phyloP scores from a whole-genome alignment of 441 rosid species.

The Erysimum cheiri region DNA sequence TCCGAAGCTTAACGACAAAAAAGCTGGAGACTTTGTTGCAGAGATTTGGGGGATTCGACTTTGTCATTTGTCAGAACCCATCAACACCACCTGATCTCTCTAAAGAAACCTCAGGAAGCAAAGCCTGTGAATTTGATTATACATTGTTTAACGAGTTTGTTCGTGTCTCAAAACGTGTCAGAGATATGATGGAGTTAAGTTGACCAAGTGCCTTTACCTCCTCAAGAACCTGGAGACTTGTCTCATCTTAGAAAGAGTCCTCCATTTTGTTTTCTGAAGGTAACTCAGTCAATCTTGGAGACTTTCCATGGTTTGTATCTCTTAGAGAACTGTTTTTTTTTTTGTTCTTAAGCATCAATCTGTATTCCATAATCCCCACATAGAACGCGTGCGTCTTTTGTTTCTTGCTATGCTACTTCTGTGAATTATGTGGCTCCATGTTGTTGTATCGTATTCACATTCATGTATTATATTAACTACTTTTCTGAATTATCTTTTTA shows the following conservation, averaged over 20 bases:
- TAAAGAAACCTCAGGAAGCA: constrained; percentile 38
- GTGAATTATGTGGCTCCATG: constrained; percentile 4
- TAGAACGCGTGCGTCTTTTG: neutral
- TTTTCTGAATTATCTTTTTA: neutral
- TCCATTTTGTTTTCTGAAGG: constrained; percentile 3
- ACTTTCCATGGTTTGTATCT: constrained; percentile 14
- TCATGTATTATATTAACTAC: constrained; percentile 18
- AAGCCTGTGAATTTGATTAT: constrained; percentile 57
- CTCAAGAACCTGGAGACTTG: constrained; percentile 11
- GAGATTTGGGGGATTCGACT: constrained; percentile 74
- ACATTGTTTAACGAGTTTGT: constrained; percentile 72
- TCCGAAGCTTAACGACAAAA: constrained; percentile 62
- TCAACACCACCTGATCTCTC: constrained; percentile 44
- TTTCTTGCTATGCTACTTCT: constrained; percentile 1
- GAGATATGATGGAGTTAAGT: constrained; percentile 46
- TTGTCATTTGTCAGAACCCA: constrained; percentile 77
- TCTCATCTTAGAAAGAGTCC: constrained; percentile 19
- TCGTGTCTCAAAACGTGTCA: constrained; percentile 74
- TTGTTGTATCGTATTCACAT: constrained; percentile 15
- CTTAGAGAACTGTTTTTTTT: neutral
- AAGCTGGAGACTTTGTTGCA: constrained; percentile 56
- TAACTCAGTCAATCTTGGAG: constrained; percentile 1
- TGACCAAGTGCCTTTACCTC: constrained; percentile 32
- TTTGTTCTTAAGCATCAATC: constrained; percentile 16
- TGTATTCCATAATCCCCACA: constrained; percentile 1